Evolutionary conservation across 2,329 filamentous ascomycete species (phyloP).

Genomic region (Cladophialophora exuberans): DNA sequence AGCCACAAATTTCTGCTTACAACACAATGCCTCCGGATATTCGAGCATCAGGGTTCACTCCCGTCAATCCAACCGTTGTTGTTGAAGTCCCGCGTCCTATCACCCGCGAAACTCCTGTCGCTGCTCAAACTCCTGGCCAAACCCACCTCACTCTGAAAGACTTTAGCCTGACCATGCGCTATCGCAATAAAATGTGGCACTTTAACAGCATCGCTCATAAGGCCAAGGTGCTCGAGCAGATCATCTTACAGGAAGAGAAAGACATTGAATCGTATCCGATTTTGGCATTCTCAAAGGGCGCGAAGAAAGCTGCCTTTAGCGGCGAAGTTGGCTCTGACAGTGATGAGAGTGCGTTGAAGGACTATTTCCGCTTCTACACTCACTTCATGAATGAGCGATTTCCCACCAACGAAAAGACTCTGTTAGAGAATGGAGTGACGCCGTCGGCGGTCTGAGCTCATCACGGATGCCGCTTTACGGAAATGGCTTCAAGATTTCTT

Average conservation of each 20-base stretch:
- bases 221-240: constrained; percentile 17
- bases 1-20: background rate
- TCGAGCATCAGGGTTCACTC: constrained; percentile 4
- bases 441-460: constrained; percentile 7
- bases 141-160: constrained; percentile 5
- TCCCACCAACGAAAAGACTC: constrained; percentile 14
- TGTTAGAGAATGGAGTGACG: constrained; percentile 19
- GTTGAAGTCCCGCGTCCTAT: background rate
- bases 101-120: background rate
- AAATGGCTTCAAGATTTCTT: no score
- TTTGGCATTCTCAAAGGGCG: constrained; percentile 16
- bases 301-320: background rate
- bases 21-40: background rate
- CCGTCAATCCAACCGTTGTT: constrained; percentile 7
- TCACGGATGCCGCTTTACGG: no score
- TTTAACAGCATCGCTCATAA: constrained; percentile 21
- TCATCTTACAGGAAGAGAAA: constrained; percentile 21
- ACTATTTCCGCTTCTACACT: constrained; percentile 19
- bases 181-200: constrained; percentile 18
- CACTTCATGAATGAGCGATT: constrained; percentile 23
- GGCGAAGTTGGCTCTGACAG: background rate
- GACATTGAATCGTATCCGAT: constrained; percentile 19
- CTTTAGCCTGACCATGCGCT: constrained; percentile 10
- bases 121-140: background rate
- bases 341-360: constrained; percentile 12